Base-by-base conservation (phyloP, 139 green algal genomes). In the Coccomyxa sp. region DNA sequence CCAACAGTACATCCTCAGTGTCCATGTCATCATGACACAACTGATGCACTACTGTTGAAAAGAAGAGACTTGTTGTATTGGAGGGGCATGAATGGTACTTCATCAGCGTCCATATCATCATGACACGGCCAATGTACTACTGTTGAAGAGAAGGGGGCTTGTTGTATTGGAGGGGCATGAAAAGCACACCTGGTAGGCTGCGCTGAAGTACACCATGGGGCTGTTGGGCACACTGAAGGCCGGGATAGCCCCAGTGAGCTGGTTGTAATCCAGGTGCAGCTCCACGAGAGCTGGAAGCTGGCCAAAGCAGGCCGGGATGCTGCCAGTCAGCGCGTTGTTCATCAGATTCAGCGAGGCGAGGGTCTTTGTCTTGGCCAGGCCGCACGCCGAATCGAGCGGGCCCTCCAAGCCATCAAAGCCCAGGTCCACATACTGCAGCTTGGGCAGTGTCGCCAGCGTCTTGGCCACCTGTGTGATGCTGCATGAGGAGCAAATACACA, bases 301-400 rank as follows among this genome's bases (percentile, higher is more conserved):
- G 63, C 63, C 21, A 1, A 25, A 25, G 63, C 18, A 71, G 18
- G 63, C 63, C 63, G 63, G 63, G 63, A 71, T 71, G 63, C 63
- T 71, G 18, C 63, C 63, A 1, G 63, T 71, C 63, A 71, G 71
- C 71, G 71, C 71, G 27, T 77, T 77, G 71, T 77, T 77, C 71
- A 77, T 77, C 23, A 77, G 71, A 12, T 77, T 77, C 23, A 77
- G 71, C 71, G 28, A n/a, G 23, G 21, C 23, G 1, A 77, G 71
- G 1, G 1, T 31, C 71, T 77, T 77, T 25, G 71, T 77, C 23
- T 15, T 32, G 21, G 71, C n/a, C 71, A 77, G 71, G 12, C n/a
- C n/a, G 71, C 71, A 77, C 14, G 71, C 71, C 14, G 25, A 18
- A n/a, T 77, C 71, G 23, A 77, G 27, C 21, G 25, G 12, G 14